Conservation (phyloP, 2,329 filamentous ascomycete genomes). For the Arthrobotrys megalospora region DNA sequence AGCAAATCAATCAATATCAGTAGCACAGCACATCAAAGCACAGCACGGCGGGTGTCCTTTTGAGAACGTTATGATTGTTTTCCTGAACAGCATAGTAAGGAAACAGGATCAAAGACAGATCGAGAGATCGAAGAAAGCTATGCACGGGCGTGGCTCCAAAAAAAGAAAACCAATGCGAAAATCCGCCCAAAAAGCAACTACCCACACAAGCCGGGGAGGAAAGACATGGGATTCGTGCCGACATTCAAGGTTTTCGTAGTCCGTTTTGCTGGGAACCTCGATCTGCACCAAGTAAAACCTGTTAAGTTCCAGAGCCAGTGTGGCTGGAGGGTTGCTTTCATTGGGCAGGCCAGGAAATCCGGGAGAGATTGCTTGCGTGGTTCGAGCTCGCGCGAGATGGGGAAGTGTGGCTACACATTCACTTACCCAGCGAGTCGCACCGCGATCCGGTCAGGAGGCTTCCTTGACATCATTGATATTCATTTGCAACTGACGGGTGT, state of each 20-base stretch:
- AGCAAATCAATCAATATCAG: not conserved
- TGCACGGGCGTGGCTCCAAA: constrained; percentile 25
- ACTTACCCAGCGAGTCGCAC: constrained; percentile 5
- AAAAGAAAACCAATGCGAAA: constrained; percentile 41
- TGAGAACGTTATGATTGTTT: constrained; percentile 32
- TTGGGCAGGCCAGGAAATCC: constrained; percentile 39
- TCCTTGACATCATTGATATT: constrained; percentile 31
- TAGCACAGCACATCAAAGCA: not conserved
- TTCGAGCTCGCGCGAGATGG: constrained; percentile 1
- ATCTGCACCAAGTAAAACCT: constrained; percentile 33
- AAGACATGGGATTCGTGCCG: constrained; percentile 13
- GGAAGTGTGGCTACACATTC: constrained; percentile 19
- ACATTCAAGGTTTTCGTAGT: constrained; percentile 29
- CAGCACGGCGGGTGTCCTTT: constrained; percentile 2
- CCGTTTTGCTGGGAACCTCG: constrained; percentile 34
- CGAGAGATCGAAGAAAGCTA: constrained; percentile 43
- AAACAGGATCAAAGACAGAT: constrained; percentile 43
- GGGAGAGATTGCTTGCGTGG: constrained; percentile 12
- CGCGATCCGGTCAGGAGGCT: constrained; percentile 23
- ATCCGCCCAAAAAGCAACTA: constrained; percentile 48
- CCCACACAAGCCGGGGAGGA: constrained; percentile 36
- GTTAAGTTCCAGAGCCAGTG: constrained; percentile 21
- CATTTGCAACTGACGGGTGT: not conserved
- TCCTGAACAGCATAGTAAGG: constrained; percentile 10
- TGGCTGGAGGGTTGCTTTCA: constrained; percentile 48